Conservation (phyloP, 148 eudicot genomes). For the Nepenthes mirabilis region DNA sequence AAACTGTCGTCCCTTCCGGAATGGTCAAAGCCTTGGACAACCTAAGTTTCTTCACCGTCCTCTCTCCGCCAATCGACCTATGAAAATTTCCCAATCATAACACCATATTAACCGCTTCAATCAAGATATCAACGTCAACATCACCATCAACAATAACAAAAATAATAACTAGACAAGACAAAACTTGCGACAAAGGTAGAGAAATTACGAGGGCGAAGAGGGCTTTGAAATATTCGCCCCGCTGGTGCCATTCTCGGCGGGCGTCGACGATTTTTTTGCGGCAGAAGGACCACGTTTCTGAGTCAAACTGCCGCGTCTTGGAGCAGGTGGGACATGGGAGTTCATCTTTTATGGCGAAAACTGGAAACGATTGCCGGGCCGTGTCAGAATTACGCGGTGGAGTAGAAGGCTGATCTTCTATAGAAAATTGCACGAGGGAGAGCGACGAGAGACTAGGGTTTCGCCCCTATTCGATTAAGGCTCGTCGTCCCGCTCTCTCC, state of each 20-base stretch:
- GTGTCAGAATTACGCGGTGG: too few species aligned
- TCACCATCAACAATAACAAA: too few species aligned
- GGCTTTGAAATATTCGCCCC: constrained; percentile 33
- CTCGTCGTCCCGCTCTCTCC: too few species aligned
- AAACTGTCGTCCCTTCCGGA: constrained; percentile 85
- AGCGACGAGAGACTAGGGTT: too few species aligned
- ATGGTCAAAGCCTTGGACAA: constrained; percentile 88
- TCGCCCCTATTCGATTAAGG: too few species aligned
- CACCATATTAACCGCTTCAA: not conserved
- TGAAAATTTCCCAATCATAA: not conserved
- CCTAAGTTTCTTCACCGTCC: constrained; percentile 96
- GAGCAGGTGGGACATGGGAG: constrained; percentile 34
- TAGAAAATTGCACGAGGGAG: too few species aligned
- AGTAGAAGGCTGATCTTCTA: too few species aligned
- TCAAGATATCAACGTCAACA: not conserved
- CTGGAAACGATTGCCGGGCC: too few species aligned
- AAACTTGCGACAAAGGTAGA: not conserved
- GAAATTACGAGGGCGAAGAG: constrained; percentile 51
- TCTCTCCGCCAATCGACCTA: constrained; percentile 56
- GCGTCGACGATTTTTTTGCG: constrained; percentile 20
- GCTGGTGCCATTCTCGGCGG: constrained; percentile 40
- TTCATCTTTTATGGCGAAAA: constrained; percentile 29
- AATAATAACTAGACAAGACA: too few species aligned
- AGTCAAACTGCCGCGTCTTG: constrained; percentile 34
- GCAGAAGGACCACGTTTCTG: constrained; percentile 31